These are phyloP conservation scores for Cucurbita pepo DNA, from an alignment of 306 rosid genomes.

Conservation along the genomic window DNA sequence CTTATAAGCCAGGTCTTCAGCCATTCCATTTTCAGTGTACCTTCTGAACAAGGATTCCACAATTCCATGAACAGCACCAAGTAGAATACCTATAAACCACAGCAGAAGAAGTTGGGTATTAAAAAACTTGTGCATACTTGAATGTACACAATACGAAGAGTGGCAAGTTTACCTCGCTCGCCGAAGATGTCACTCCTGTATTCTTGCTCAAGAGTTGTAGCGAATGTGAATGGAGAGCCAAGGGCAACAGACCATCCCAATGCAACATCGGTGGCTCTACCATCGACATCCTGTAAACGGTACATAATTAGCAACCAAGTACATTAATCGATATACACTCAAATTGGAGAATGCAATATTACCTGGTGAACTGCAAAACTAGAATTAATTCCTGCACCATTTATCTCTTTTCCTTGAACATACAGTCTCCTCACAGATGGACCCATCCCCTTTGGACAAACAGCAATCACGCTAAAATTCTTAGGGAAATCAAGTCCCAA, in stretches of 20 bases:
- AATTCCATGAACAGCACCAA: slow-evolving; percentile 94
- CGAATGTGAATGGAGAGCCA: slow-evolving; percentile 96
- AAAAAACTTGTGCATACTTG: not conserved
- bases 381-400: slow-evolving; percentile 96
- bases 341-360: not conserved
- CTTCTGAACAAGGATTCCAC: slow-evolving; percentile 92
- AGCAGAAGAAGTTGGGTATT: slow-evolving; percentile 13
- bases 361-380: slow-evolving; percentile 97
- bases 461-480: slow-evolving; percentile 84
- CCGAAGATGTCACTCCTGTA: slow-evolving; percentile 97
- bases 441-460: slow-evolving; percentile 99
- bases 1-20: slow-evolving; percentile 81
- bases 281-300: slow-evolving; percentile 70
- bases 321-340: not conserved
- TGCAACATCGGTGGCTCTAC: slow-evolving; percentile 92
- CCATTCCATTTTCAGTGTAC: slow-evolving; percentile 81
- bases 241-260: slow-evolving; percentile 97
- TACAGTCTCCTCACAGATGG: slow-evolving; percentile 96
- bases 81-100: slow-evolving; percentile 58
- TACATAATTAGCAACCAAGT: not conserved
- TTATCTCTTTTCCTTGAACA: slow-evolving; percentile 88
- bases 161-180: slow-evolving; percentile 49
- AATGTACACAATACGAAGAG: not conserved
- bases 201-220: slow-evolving; percentile 85
- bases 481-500: slow-evolving; percentile 78